Percentiles rank a stretch among this genome's conserved stretches.
Conservation (phyloP, 192 early-diverging fungal species). For the Coemansia sp. region DNA sequence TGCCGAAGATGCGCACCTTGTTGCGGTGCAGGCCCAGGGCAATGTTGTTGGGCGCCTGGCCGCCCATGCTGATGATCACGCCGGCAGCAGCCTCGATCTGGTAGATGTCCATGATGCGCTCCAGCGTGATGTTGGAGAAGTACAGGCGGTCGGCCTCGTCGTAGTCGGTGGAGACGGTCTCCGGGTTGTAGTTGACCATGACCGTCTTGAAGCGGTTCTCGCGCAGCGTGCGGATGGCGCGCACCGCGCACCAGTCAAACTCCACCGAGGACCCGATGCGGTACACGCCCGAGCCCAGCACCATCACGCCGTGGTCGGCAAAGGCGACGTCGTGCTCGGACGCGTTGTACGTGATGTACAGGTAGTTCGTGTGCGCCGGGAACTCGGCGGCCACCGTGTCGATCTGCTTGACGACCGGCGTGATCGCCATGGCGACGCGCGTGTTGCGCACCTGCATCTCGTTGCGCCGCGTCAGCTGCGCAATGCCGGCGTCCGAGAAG, state of each 20-base stretch:
- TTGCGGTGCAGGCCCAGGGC: conserved; percentile 85
- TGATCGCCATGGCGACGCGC: conserved; percentile 74
- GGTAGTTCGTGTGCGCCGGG: conserved; percentile 96
- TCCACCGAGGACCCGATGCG: conserved; percentile 98
- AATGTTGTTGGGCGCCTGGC: conserved; percentile 98
- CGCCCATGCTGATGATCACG: conserved; percentile 93
- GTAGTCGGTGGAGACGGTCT: conserved; percentile 99
- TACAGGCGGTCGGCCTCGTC: conserved; percentile 98
- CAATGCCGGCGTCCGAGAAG: conserved; percentile 78
- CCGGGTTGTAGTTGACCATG: conserved; percentile 99
- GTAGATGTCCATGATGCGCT: conserved; percentile 96
- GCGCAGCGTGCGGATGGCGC: conserved; percentile 91
- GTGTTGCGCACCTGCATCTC: conserved; percentile 87
- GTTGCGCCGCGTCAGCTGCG: conserved; percentile 65
- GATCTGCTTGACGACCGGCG: conserved; percentile 96
- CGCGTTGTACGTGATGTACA: conserved; percentile 98
- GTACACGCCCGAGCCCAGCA: conserved; percentile 96
- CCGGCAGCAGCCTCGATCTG: conserved; percentile 83
- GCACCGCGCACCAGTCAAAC: conserved; percentile 98
- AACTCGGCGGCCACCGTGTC: conserved; percentile 99
- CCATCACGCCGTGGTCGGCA: conserved; percentile 94
- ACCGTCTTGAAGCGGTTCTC: conserved; percentile 85
- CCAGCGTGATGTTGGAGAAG: conserved; percentile 93
- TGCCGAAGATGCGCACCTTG: conserved; percentile 92
- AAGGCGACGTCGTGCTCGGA: conserved; percentile 88